A percentile compares a stretch with the other conserved stretches of the same genome.
Conservation (phyloP, 352 stramenopile species). For the Elongisporangium prolatum region DNA sequence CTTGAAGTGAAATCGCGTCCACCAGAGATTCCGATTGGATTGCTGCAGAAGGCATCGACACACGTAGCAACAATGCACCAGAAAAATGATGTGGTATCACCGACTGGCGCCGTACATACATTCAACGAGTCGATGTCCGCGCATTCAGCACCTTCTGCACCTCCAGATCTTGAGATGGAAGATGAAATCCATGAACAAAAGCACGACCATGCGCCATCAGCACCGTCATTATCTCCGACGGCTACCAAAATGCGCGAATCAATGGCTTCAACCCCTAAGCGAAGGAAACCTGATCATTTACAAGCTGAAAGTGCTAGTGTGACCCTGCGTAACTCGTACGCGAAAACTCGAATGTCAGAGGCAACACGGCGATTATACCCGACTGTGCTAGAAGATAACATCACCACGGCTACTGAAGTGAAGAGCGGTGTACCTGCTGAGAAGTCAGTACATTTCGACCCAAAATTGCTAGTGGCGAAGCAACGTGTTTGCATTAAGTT, state of each 20-base stretch:
- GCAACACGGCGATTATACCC: conserved; percentile 38
- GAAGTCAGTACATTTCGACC: conserved; percentile 5
- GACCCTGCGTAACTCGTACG: conserved; percentile 40
- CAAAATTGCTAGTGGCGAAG: conserved; percentile 14
- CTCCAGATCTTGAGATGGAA: conserved; percentile 21
- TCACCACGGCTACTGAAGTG: conserved; percentile 5
- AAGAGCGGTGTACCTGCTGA: neutral
- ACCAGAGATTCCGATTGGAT: conserved; percentile 10
- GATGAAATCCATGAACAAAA: conserved; percentile 6
- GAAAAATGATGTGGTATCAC: neutral
- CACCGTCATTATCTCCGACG: conserved; percentile 42
- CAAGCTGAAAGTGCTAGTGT: conserved; percentile 20
- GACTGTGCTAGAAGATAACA: conserved; percentile 14
- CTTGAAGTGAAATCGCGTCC: conserved; percentile 1
- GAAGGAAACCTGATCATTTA: conserved; percentile 14
- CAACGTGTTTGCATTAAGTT: conserved; percentile 68
- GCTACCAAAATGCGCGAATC: conserved; percentile 30
- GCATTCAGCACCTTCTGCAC: conserved; percentile 23
- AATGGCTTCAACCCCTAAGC: conserved; percentile 4
- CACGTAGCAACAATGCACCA: neutral
- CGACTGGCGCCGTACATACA: too few relatives aligned
- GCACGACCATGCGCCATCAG: conserved; percentile 17
- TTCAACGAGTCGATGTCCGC: conserved; percentile 14
- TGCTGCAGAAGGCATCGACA: conserved; percentile 3
- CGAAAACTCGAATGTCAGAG: conserved; percentile 33